A percentile compares a stretch with the other conserved stretches of the same genome.
phyloP scores from a whole-genome alignment of 768 basidiomycete species.

The Kwoniella shandongensis region DNA sequence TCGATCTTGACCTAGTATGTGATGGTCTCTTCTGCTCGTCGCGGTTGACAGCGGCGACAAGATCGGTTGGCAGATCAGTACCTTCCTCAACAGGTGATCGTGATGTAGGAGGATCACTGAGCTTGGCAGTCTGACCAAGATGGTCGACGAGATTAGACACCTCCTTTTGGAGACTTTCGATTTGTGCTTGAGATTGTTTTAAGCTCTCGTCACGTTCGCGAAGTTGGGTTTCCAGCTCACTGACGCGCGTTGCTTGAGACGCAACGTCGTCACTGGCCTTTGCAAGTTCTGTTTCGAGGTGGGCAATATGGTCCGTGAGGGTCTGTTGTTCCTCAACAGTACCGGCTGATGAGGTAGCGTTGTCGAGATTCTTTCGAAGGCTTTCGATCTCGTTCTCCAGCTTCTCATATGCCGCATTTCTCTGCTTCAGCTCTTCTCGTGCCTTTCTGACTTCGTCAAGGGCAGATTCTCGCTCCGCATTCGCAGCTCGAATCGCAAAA shows the following conservation, averaged over 20 bases:
- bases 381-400: slow-evolving; percentile 6
- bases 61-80: slow-evolving; percentile 12
- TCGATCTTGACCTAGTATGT: slow-evolving; percentile 16
- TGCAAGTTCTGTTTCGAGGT: slow-evolving; percentile 4
- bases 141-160: slow-evolving; percentile 17
- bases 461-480: slow-evolving; percentile 33
- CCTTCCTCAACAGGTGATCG: background rate
- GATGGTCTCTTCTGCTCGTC: slow-evolving; percentile 13
- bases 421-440: slow-evolving; percentile 23
- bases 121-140: slow-evolving; percentile 12
- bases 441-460: slow-evolving; percentile 24
- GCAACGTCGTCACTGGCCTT: background rate
- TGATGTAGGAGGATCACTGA: slow-evolving; percentile 11
- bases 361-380: background rate
- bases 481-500: slow-evolving; percentile 39
- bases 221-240: background rate
- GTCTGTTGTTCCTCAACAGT: slow-evolving; percentile 1
- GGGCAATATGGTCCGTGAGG: background rate
- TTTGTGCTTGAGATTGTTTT: background rate
- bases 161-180: slow-evolving; percentile 18
- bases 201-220: background rate
- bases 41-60: background rate
- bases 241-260: background rate
- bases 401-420: background rate
- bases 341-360: background rate